These are phyloP conservation scores for Lipomyces lipofer DNA, from an alignment of 805 yeast genomes.

Conservation along the genomic window DNA sequence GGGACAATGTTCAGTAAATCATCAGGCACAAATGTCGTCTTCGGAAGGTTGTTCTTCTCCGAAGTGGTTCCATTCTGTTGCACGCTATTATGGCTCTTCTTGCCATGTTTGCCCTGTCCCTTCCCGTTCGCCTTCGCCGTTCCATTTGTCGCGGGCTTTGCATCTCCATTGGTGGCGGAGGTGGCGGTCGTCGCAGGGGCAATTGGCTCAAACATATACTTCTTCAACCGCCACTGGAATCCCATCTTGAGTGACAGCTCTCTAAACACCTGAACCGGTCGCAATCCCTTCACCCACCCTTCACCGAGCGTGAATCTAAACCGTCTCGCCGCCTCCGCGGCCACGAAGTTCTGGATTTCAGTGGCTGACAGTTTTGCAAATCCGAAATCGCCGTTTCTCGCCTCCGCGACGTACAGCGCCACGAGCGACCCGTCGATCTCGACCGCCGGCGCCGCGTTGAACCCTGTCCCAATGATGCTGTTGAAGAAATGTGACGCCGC, in stretches of 20 bases:
- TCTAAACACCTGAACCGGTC: slow-evolving; percentile 56
- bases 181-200: slow-evolving; percentile 39
- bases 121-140: slow-evolving; percentile 11
- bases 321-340: slow-evolving; percentile 57
- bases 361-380: slow-evolving; percentile 51
- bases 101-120: slow-evolving; percentile 12
- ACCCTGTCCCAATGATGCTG: slow-evolving; percentile 57
- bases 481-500: slow-evolving; percentile 73
- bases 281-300: slow-evolving; percentile 49
- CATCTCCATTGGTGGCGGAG: slow-evolving; percentile 13
- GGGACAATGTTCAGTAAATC: slow-evolving; percentile 76
- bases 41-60: slow-evolving; percentile 12
- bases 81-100: too few relatives aligned
- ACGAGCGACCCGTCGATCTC: slow-evolving; percentile 40
- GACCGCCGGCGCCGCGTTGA: slow-evolving; percentile 47
- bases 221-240: slow-evolving; percentile 71
- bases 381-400: slow-evolving; percentile 38
- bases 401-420: slow-evolving; percentile 44
- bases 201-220: slow-evolving; percentile 48
- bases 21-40: slow-evolving; percentile 52
- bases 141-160: background rate
- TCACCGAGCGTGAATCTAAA: slow-evolving; percentile 60
- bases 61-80: slow-evolving; percentile 7
- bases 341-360: slow-evolving; percentile 48
- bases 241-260: slow-evolving; percentile 78